Percentiles rank a stretch among this genome's conserved stretches.
Evolutionary conservation across 257 asterid species (phyloP).

Genomic region (Lithospermum erythrorhizon): DNA sequence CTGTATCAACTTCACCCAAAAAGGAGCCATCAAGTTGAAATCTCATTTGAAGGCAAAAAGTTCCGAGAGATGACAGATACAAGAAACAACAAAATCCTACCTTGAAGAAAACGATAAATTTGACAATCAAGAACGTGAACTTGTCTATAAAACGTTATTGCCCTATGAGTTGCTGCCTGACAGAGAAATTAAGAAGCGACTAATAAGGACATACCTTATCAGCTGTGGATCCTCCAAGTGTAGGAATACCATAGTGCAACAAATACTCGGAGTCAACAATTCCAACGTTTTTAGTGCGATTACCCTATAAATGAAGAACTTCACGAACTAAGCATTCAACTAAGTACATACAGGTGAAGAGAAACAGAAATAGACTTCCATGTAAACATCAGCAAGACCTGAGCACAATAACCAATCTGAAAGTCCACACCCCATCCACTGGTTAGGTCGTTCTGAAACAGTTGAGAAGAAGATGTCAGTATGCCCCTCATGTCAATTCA

Average conservation of each 20-base stretch:
- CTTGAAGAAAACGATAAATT: too few species aligned
- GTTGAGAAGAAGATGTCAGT: background rate
- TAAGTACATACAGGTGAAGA: background rate
- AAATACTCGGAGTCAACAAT: constrained; percentile 63
- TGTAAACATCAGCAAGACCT: constrained; percentile 27
- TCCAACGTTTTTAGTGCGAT: constrained; percentile 47
- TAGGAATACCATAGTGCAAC: constrained; percentile 55
- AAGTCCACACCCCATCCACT: constrained; percentile 75
- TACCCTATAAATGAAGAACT: constrained; percentile 33
- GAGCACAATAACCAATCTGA: constrained; percentile 66
- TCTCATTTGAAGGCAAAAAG: background rate
- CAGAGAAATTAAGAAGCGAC: too few species aligned
- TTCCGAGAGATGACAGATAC: too few species aligned
- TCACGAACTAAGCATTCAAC: background rate
- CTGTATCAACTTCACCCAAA: background rate
- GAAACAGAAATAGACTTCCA: background rate
- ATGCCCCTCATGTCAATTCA: background rate
- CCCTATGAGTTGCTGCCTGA: too few species aligned
- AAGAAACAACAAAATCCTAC: too few species aligned
- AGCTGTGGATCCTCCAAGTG: constrained; percentile 51
- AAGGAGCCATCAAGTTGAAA: background rate
- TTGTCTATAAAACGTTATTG: too few species aligned
- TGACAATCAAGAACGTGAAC: background rate
- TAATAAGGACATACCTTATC: constrained; percentile 24
- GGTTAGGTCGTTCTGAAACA: constrained; percentile 49